Evolutionary conservation across 768 basidiomycete genomes (phyloP).

Genomic region (Boletus sp.): DNA sequence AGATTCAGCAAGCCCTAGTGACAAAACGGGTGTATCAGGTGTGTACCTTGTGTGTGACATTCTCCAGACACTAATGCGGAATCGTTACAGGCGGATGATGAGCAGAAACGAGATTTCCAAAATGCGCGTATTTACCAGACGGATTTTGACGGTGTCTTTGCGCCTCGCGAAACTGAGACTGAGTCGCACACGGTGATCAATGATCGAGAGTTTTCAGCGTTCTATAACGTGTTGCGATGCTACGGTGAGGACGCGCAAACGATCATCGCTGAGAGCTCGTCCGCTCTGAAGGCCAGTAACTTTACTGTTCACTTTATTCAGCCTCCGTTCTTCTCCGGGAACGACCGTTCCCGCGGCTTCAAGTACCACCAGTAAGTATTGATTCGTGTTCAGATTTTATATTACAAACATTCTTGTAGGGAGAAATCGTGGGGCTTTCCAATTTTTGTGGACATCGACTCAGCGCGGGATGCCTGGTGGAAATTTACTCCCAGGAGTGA

Average conservation of each 20-base stretch:
- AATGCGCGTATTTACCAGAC: not conserved
- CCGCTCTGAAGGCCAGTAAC: not conserved
- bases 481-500: slow-evolving; percentile 10
- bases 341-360: not conserved
- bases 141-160: not conserved
- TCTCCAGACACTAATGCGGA: not conserved
- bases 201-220: not conserved
- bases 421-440: slow-evolving; percentile 12
- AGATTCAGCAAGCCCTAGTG: not conserved
- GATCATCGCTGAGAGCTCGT: not conserved
- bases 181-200: not conserved
- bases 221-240: not conserved
- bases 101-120: not conserved
- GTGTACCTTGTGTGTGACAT: not conserved
- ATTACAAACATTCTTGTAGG: not conserved
- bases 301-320: slow-evolving; percentile 11
- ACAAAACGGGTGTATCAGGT: not conserved
- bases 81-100: not conserved
- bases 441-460: not conserved
- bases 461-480: not conserved
- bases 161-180: rapidly evolving
- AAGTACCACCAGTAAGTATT: not conserved
- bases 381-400: no score
- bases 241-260: not conserved
- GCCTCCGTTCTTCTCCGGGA: slow-evolving; percentile 7